Base-by-base conservation (phyloP, 495 filamentous ascomycete species). In the Neurospora sp. region DNA sequence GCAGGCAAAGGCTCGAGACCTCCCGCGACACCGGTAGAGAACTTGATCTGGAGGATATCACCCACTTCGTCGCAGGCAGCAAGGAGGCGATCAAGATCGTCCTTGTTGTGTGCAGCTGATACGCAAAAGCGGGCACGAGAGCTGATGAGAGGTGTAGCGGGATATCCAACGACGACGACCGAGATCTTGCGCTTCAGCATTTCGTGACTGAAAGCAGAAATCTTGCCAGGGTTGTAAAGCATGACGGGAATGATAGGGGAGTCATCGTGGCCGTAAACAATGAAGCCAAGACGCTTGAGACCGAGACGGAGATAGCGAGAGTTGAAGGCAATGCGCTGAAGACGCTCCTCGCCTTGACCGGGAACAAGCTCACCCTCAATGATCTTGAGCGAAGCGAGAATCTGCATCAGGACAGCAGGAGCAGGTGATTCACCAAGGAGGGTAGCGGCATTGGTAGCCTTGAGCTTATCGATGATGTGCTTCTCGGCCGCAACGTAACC, bases 111-210 rank as follows among this genome's bases (percentile, higher is more conserved):
- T 5, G 96, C 92, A 16, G 96, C 92, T 12, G 93, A 97, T 37
- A 99, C 90, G 83, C 96, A 99, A 85, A 99, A 97, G 65, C 96
- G 90, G 53, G 94, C 96, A 44, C 96, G 90, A 7, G 96, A 98
- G 68, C 91, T 94, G 72, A 98, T 94, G 70, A 99, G 87, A 4
- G 96, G 96, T n/a, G 96, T 99, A 20, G 96, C 96, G 1, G 96
- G 96, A 78, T 99, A 99, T 68, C 96, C 96, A 73, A 99, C 96
- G 44, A 99, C 91, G 65, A 99, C 96, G 65, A 98, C 94, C n/a
- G 95, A 95, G 74, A 99, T 98, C 83, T 97, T 98, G 75, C 96
- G 93, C 78, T 90, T 91, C 40, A 98, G 88, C 96, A 99, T 98
- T 82, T 98, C 95, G 80, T 97, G 96, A 41, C 93, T 97, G 82